phyloP scores from a whole-genome alignment of 1,284 basidiomycete species.

The Fomitopsis schrenkii region DNA sequence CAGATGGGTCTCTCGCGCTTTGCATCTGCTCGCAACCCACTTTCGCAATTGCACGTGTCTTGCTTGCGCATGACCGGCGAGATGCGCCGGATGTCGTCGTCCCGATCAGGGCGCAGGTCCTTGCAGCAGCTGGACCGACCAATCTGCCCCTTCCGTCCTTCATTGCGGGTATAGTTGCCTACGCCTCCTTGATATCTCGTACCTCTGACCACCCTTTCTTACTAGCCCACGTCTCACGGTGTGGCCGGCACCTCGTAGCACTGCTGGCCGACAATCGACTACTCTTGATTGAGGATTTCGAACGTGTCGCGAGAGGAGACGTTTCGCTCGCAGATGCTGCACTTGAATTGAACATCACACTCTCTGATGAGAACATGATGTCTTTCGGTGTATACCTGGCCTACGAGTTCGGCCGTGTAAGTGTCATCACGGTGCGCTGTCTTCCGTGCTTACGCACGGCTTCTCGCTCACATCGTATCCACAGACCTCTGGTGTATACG shows the following conservation, averaged over 20 bases:
- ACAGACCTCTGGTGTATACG: conserved; percentile 39
- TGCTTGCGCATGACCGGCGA: background rate
- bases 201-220: background rate
- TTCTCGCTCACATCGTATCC: background rate
- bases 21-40: conserved; percentile 34
- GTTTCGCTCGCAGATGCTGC: conserved; percentile 33
- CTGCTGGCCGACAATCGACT: conserved; percentile 41
- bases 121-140: background rate
- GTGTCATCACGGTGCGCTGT: conserved; percentile 44
- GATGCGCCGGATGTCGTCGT: background rate
- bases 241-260: conserved; percentile 50
- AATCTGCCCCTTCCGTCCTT: conserved; percentile 9
- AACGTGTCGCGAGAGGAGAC: conserved; percentile 34
- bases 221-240: conserved; percentile 56
- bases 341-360: conserved; percentile 38
- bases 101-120: background rate
- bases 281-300: conserved; percentile 51
- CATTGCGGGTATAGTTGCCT: conserved; percentile 22
- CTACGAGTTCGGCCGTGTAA: conserved; percentile 45
- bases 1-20: conserved; percentile 39
- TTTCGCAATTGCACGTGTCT: conserved; percentile 15
- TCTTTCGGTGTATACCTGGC: conserved; percentile 45
- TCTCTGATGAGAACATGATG: conserved; percentile 8
- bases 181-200: background rate
- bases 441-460: background rate